Base-by-base conservation (phyloP, 805 yeast genomes). In the Dipodascus albidus region DNA sequence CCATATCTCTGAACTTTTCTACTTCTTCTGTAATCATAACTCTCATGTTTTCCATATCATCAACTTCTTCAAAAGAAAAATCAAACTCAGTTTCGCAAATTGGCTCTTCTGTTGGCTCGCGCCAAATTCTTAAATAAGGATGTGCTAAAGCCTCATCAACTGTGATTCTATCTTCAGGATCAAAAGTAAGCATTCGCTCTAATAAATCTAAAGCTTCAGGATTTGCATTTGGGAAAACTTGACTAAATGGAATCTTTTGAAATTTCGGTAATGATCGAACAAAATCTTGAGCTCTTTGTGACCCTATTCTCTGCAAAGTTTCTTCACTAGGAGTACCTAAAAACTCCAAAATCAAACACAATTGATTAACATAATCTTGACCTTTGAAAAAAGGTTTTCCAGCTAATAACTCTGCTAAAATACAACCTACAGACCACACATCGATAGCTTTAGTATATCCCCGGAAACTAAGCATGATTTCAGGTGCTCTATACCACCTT, bases 401-500 rank as follows among this genome's bases (percentile, higher is more conserved):
- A 2, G 96, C 96, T 19, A 93, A 71, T 57, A 93, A 76, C 66
- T 93, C 99, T 1, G 98, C 99, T 53, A 93, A 72, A 55, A 93
- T 90, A 71, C 99, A 93, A 2, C 99, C 99, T 20, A 93, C 95
- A 0, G 97, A 88, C 99, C 99, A 93, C 54, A 93, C 78, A 68
- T 93, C 99, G 55, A 93, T 91, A 22, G 99, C 96, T 70, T 88
- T 90, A 3, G 98, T 87, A 68, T 91, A 91, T 55, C 90, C 87
- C 67, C 93, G 95, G 72, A 87, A 88, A 58, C 95, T 84, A 53
- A 93, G 75, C 89, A 93, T 91, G 69, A 93, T 89, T 65, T 93
- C 99, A 0, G 99, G 99, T 2, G 99, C 99, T 60, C 99, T 76
- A 69, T 93, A 93, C 99, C 99, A 93, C 67, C 99, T 78, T 0